A percentile compares a stretch with the other conserved stretches of the same genome.
Evolutionary conservation across 2,329 filamentous ascomycete genomes (phyloP).

Genomic region (Exserohilum rostratum): DNA sequence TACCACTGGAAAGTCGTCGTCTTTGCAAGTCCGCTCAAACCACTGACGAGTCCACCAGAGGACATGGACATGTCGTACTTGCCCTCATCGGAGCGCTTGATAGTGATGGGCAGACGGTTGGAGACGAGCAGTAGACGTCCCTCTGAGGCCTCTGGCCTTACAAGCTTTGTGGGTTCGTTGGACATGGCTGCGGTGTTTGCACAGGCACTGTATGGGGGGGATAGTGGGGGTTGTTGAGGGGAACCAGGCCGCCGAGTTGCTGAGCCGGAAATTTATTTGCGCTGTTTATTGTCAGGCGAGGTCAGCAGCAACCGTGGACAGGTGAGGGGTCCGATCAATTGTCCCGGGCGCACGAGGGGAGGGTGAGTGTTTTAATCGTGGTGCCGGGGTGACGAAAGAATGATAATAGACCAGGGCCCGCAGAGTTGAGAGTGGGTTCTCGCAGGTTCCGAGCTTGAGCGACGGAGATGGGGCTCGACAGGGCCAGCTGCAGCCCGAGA

Average conservation of each 20-base stretch:
- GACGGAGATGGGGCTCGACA: conserved; percentile 17
- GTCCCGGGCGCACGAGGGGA: conserved; percentile 2
- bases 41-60: conserved; percentile 92
- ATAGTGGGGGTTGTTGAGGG: conserved; percentile 8
- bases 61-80: conserved; percentile 96
- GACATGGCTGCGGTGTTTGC: conserved; percentile 22
- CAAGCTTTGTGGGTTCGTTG: conserved; percentile 41
- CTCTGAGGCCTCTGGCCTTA: conserved; percentile 32
- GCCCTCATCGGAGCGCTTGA: conserved; percentile 90
- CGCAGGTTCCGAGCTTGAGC: conserved; percentile 32
- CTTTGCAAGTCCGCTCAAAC: conserved; percentile 88
- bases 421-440: conserved; percentile 35
- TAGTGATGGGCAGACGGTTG: conserved; percentile 94
- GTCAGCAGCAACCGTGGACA: conserved; percentile 1
- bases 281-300: conserved; percentile 4
- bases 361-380: conserved; percentile 9
- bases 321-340: not conserved
- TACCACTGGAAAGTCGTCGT: conserved; percentile 98
- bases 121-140: conserved; percentile 80
- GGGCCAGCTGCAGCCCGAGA: conserved; percentile 16
- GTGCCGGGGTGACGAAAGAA: conserved; percentile 39
- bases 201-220: conserved; percentile 1
- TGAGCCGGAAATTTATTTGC: conserved; percentile 6
- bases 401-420: conserved; percentile 36
- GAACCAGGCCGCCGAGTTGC: conserved; percentile 3